A percentile compares a stretch with the other conserved stretches of the same genome.
Conservation (phyloP, 2,329 filamentous ascomycete genomes). For the Aspergillus latus region DNA sequence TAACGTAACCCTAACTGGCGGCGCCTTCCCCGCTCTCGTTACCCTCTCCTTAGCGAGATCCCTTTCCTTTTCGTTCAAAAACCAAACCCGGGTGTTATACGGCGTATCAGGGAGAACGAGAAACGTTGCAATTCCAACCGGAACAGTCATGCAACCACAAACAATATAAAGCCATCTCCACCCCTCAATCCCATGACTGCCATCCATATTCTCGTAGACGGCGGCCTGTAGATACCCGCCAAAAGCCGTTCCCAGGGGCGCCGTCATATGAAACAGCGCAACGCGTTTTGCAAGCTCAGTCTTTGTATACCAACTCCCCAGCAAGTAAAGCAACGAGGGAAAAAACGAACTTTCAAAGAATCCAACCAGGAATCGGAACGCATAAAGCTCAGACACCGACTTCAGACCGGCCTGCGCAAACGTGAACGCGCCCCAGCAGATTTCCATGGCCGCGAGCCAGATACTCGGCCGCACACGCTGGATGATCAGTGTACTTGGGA, state of each 20-base stretch:
- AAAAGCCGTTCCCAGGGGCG: neutral
- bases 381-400: neutral
- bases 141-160: conserved; percentile 5
- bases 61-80: neutral
- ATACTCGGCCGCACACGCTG: neutral
- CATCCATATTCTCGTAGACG: neutral
- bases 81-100: conserved; percentile 1
- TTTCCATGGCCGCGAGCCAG: neutral
- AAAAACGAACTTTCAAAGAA: conserved; percentile 2
- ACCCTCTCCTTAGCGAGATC: neutral
- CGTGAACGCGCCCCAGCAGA: conserved; percentile 3
- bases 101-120: neutral
- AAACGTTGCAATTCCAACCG: conserved; percentile 1
- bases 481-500: conserved; percentile 5
- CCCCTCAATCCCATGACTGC: neutral
- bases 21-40: neutral
- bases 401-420: conserved; percentile 1
- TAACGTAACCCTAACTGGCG: neutral
- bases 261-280: conserved; percentile 2
- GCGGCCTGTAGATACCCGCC: conserved; percentile 4
- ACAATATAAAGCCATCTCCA: conserved; percentile 8
- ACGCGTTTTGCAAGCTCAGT: conserved; percentile 3
- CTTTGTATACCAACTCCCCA: conserved; percentile 8
- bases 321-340: neutral
- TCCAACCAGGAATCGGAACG: conserved; percentile 5